Conservation (phyloP, 108 stramenopile species). For the Nitzschia sp. region DNA sequence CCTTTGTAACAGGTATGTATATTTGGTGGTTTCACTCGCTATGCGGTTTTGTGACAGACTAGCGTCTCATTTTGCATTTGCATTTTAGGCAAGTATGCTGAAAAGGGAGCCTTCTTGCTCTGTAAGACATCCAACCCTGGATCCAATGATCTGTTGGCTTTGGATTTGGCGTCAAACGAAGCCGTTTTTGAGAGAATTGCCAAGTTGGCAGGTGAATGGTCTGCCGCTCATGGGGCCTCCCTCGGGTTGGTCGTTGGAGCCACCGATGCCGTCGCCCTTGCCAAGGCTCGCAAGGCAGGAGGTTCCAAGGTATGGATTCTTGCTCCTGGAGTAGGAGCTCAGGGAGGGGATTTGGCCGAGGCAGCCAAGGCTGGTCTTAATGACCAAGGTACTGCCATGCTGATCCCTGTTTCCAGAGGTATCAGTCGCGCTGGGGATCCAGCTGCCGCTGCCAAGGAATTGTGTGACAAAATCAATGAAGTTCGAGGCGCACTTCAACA, state of each 20-base stretch:
- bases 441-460: constrained; percentile 71
- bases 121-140: constrained; percentile 99
- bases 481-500: constrained; percentile 36
- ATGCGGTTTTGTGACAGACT: background rate
- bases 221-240: constrained; percentile 39
- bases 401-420: constrained; percentile 94
- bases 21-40: no score
- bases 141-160: constrained; percentile 86
- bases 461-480: constrained; percentile 71
- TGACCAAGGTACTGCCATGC: constrained; percentile 74
- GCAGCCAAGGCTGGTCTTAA: constrained; percentile 83
- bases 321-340: constrained; percentile 97
- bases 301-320: constrained; percentile 90
- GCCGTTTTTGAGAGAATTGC: constrained; percentile 90
- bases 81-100: constrained; percentile 58
- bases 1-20: constrained; percentile 89
- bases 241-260: constrained; percentile 97
- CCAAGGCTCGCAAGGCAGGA: constrained; percentile 71
- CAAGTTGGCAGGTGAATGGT: constrained; percentile 62
- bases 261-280: constrained; percentile 86
- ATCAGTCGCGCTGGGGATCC: constrained; percentile 85
- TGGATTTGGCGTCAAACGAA: constrained; percentile 46
- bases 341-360: constrained; percentile 89
- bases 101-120: constrained; percentile 91
- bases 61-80: background rate